Evolutionary conservation across 1,139 yeast genomes (phyloP).

Genomic region (Geotrichum klebahnii): DNA sequence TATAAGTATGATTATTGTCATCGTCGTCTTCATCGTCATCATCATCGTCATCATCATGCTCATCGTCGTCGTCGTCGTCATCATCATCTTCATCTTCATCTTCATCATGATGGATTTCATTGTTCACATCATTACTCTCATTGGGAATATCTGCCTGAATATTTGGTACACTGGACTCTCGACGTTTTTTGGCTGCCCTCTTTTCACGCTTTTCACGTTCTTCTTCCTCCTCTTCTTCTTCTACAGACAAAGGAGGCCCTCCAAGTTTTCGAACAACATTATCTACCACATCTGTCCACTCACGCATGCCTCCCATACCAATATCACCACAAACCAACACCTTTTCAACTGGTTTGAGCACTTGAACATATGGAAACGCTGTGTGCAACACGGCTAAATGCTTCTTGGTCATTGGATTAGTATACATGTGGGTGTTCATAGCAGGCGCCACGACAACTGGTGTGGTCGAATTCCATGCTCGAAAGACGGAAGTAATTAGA

Average conservation of each 20-base stretch:
- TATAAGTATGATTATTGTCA: neutral
- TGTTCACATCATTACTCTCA: slow-evolving; percentile 13
- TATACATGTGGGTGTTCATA: slow-evolving; percentile 95
- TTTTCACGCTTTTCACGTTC: slow-evolving; percentile 15
- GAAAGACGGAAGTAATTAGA: slow-evolving; percentile 68
- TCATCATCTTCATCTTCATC: slow-evolving; percentile 12
- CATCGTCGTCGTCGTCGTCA: slow-evolving; percentile 13
- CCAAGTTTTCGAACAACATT: slow-evolving; percentile 52
- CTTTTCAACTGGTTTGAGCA: slow-evolving; percentile 88
- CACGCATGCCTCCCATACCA: slow-evolving; percentile 97
- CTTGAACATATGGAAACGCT: slow-evolving; percentile 68
- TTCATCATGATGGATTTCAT: slow-evolving; percentile 8
- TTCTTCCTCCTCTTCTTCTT: slow-evolving; percentile 19
- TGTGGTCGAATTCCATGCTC: slow-evolving; percentile 87
- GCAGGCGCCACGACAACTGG: slow-evolving; percentile 94
- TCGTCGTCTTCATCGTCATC: slow-evolving; percentile 9
- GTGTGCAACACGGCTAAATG: slow-evolving; percentile 62
- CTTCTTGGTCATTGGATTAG: slow-evolving; percentile 85
- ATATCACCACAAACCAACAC: slow-evolving; percentile 93
- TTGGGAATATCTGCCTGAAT: slow-evolving; percentile 7
- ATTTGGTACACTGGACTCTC: slow-evolving; percentile 8
- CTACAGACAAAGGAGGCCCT: slow-evolving; percentile 33
- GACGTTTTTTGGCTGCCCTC: slow-evolving; percentile 12
- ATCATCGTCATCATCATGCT: slow-evolving; percentile 19
- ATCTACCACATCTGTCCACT: slow-evolving; percentile 91